Evolutionary conservation across 305 asterid genomes (phyloP), one percentile per base, ranked within the genome.

Genomic region (Solanum hybrid): DNA sequence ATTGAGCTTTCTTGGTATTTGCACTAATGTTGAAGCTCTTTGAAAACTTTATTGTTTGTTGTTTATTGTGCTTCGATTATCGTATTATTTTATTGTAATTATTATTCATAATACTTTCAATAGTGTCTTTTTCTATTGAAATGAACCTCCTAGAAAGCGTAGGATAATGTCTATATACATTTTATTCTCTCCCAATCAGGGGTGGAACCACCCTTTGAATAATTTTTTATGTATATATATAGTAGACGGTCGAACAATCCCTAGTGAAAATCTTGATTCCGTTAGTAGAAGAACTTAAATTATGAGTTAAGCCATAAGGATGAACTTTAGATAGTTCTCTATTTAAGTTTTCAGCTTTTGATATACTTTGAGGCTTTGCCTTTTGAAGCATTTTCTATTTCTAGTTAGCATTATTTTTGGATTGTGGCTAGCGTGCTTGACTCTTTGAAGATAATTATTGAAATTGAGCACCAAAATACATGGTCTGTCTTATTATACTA

Each of bases 401-500:
- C 4, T 56, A 56, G 24, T 56, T 56, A 0, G 24, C 69, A 17
- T 1, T 17, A 17, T 56, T 56, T 56, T 56, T 56, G 69, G 10
- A 56, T 56, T 56, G 69, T 3, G 4, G 24, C 69, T 17, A 17
- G 10, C 5, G 5, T 2, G 5, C 69, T 56, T 1, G n/a, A 60
- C 1, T 60, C 7, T 66, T 66, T 5, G 75, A 66, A 24, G 75
- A 66, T 66, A 6, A 66, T 12, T 72, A 16, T 71, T 29, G n/a
- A 20, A 29, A 75, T 75, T 14, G 37, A 69, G 94, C 95, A 92
- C 94, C 94, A 92, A 88, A 91, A 92, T 92, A 89, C 94, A 91
- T 92, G 90, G 95, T 90, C 93, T 92, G 72, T 81, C 75, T 46
- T 84, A 42, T 27, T 85, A 42, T 46, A 24, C 37, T 42, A 46